Base-by-base conservation (phyloP, 2,329 filamentous ascomycete species). In the Scedosporium dehoogii region DNA sequence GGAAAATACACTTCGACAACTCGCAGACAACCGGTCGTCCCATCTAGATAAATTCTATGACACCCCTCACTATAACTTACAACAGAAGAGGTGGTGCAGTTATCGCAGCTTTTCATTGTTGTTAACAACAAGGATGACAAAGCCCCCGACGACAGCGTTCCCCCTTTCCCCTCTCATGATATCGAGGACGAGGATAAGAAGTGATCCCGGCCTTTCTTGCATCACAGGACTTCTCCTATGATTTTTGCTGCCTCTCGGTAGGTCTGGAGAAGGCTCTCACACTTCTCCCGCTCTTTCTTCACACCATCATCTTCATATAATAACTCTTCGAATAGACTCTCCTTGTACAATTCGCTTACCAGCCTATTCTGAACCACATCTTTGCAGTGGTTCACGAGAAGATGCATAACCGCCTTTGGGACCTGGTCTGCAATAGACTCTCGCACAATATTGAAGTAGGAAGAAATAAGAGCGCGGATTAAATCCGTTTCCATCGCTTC, bases 391-490 rank as follows among this genome's bases (percentile, higher is more conserved):
- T 99, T 99, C 72, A 99, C 94, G 41, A 99, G 84, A 57, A 99
- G 85, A 74, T 99, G 94, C 94, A 99, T 99, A 68, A 99, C 89
- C 4, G 94, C 94, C 78, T 99, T 99, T 67, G 94, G 94, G 10
- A 99, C 94, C 77, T 97, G 93, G 73, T 99, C 94, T 55, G 93
- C 93, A 69, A 97, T 96, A n/a, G 91, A 93, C 76, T 99, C 94
- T 66, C 94, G 90, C 57, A 99, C 94, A 70, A 99, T 99, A 74
- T 96, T 96, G 81, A 99, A 99, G 80, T 99, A 99, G 1, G 92
- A 97, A 38, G 91, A 96, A 73, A 99, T 99, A 63, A 99, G 85
- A 57, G 92, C 90, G 57, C 93, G 89, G 73, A 99, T 99, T 48
- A 99, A 86, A 76, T 99, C 94, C 9, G 94, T 97, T 78, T 99